Base-by-base conservation (phyloP, 192 early-diverging fungal genomes). In the Phlyctochytrium arcticum region DNA sequence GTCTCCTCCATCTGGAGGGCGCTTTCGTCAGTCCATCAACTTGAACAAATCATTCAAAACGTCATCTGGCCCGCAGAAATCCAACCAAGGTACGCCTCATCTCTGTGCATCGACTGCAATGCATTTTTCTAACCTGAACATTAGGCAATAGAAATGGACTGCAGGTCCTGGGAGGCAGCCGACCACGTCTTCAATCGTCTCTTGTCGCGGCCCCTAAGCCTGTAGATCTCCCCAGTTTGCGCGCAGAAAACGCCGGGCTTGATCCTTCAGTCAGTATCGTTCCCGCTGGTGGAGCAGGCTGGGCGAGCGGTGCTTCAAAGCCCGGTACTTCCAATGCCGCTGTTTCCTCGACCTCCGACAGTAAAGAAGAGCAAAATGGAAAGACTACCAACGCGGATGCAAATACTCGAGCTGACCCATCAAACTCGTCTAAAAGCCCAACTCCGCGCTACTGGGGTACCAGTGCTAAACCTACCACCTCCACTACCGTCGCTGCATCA, bases 121-220 rank as follows among this genome's bases (percentile, higher is more conserved):
- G 21, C 2, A 44, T 44, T 44, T 12, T 44, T 0, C 21, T 44
- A 12, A 44, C 21, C 15, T 44, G 12, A 12, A 44, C 21, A 12
- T 19, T 19, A 44, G 39, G 15, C 21, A 19, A 12, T 19, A 44
- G 39, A 44, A 44, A 44, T 44, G 59, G 59, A 51, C 21, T 48
- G 59, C 66, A 65, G 1, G 58, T 63, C 4, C 39, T 68, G 37
- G 67, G 67, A 5, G 48, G 30, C 9, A 35, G 30, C 31, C 24
- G 60, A 30, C 67, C 67, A 6, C 60, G 67, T 10, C n/a, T 69
- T 32, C 67, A 65, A 39, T 69, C 67, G 10, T 65, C 67, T 27
- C 59, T 69, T 17, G 67, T 69, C 12, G 48, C 59, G n/a, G 48
- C 67, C 8, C 67, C 67, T 2, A 64, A 49, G 37, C 67, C 56